phyloP scores from a whole-genome alignment of 805 yeast genomes.

The Cyberlindnera petersonii region DNA sequence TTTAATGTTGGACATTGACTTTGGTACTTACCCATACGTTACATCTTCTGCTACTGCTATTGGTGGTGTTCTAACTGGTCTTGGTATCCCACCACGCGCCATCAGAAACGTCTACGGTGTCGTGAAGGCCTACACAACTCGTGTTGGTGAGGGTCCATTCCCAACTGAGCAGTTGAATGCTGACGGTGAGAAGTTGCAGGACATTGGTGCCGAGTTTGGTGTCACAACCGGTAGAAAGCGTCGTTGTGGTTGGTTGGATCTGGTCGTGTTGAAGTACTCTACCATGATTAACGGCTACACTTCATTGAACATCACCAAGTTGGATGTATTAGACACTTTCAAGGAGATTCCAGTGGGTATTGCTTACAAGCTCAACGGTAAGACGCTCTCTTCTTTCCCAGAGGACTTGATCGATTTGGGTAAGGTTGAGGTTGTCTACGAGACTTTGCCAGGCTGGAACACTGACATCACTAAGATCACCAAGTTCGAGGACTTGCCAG shows the following conservation, averaged over 20 bases:
- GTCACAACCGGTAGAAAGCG: slow-evolving; percentile 99
- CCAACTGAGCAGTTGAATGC: slow-evolving; percentile 94
- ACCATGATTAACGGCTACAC: slow-evolving; percentile 94
- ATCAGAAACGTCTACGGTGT: slow-evolving; percentile 88
- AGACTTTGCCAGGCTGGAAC: slow-evolving; percentile 93
- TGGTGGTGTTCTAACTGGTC: slow-evolving; percentile 96
- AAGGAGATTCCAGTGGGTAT: slow-evolving; percentile 86
- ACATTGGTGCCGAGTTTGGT: slow-evolving; percentile 93
- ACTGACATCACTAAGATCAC: slow-evolving; percentile 70
- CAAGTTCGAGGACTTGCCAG: slow-evolving; percentile 76
- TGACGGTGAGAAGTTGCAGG: slow-evolving; percentile 81
- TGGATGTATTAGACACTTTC: slow-evolving; percentile 90
- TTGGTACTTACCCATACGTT: slow-evolving; percentile 96
- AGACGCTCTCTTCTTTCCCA: slow-evolving; percentile 77
- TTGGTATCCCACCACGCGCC: slow-evolving; percentile 89
- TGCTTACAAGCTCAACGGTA: slow-evolving; percentile 75
- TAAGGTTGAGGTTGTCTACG: slow-evolving; percentile 89
- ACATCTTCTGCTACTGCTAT: slow-evolving; percentile 95
- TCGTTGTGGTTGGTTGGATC: slow-evolving; percentile 98
- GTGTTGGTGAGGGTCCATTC: slow-evolving; percentile 99
- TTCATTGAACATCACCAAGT: slow-evolving; percentile 86
- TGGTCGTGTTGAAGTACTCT: slow-evolving; percentile 91
- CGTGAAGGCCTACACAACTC: slow-evolving; percentile 96
- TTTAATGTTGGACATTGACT: slow-evolving; percentile 93
- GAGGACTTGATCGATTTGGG: slow-evolving; percentile 82